These are phyloP conservation scores for Blumeria hordei DNA, from an alignment of 2,329 filamentous ascomycete genomes.

Conservation along the genomic window DNA sequence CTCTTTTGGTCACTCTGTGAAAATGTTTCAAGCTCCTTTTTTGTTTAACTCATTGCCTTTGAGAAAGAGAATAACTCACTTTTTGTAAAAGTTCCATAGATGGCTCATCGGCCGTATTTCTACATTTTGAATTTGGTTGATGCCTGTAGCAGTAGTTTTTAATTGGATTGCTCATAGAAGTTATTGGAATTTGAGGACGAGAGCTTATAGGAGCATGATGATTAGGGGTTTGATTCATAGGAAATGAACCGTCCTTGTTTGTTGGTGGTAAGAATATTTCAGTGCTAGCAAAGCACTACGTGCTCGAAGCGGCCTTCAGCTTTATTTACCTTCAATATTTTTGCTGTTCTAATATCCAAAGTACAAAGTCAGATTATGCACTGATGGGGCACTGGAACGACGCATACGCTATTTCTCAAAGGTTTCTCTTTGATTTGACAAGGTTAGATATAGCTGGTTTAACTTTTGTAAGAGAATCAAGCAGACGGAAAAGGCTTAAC, in stretches of 20 bases:
- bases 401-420: neutral
- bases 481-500: too few species aligned
- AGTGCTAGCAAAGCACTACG: too few species aligned
- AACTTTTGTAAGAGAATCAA: too few species aligned
- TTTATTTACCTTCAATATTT: too few species aligned
- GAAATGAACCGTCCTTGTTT: neutral
- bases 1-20: slow-evolving; percentile 75
- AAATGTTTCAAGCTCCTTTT: slow-evolving; percentile 55
- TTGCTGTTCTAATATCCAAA: too few species aligned
- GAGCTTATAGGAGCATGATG: slow-evolving; percentile 60
- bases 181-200: slow-evolving; percentile 17
- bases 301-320: too few species aligned
- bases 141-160: slow-evolving; percentile 94
- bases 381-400: neutral
- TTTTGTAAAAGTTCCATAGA: slow-evolving; percentile 90
- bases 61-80: slow-evolving; percentile 25
- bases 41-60: too few species aligned
- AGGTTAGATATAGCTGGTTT: neutral
- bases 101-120: slow-evolving; percentile 75
- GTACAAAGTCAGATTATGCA: too few species aligned
- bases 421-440: neutral
- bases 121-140: slow-evolving; percentile 78
- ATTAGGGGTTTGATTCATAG: slow-evolving; percentile 54
- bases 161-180: slow-evolving; percentile 32
- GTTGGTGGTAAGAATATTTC: neutral